Evolutionary conservation across 2,329 filamentous ascomycete genomes (phyloP).

Genomic region (Nemania sp.): DNA sequence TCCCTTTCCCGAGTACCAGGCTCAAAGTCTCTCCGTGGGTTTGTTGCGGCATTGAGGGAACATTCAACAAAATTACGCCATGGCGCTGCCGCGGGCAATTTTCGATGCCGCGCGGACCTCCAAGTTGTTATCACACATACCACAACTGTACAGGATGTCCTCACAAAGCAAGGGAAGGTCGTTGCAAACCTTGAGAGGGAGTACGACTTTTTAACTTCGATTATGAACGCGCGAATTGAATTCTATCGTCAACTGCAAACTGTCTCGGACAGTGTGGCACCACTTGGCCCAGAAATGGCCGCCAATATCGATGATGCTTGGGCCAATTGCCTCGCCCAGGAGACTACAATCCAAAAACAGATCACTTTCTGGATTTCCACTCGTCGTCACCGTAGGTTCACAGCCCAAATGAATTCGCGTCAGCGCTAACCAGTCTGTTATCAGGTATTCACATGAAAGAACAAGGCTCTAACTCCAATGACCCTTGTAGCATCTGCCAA

Average conservation of each 20-base stretch:
- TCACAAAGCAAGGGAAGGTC: slow-evolving; percentile 56
- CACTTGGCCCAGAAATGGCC: slow-evolving; percentile 63
- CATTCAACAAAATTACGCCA: slow-evolving; percentile 62
- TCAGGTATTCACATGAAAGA: slow-evolving; percentile 58
- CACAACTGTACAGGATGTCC: slow-evolving; percentile 58
- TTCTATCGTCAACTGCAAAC: slow-evolving; percentile 90
- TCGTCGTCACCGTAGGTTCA: slow-evolving; percentile 66
- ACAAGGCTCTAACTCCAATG: slow-evolving; percentile 63
- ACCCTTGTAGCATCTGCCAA: slow-evolving; percentile 84
- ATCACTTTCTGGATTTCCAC: slow-evolving; percentile 70
- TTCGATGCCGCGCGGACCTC: slow-evolving; percentile 64
- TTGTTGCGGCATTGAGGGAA: slow-evolving; percentile 70
- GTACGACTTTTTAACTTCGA: slow-evolving; percentile 71
- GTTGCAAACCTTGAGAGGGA: slow-evolving; percentile 63
- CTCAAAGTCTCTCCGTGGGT: slow-evolving; percentile 70
- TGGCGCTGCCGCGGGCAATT: slow-evolving; percentile 56
- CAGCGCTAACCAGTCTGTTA: slow-evolving; percentile 25
- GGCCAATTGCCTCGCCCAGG: slow-evolving; percentile 47
- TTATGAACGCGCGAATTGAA: slow-evolving; percentile 84
- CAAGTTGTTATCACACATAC: slow-evolving; percentile 67
- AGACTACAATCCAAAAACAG: slow-evolving; percentile 57
- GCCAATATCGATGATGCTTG: slow-evolving; percentile 47
- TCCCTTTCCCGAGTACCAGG: slow-evolving; percentile 55
- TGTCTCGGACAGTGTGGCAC: slow-evolving; percentile 84
- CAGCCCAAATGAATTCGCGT: not conserved